phyloP scores from a whole-genome alignment of 176 grass and related monocot genomes.

The Olyra latifolia region DNA sequence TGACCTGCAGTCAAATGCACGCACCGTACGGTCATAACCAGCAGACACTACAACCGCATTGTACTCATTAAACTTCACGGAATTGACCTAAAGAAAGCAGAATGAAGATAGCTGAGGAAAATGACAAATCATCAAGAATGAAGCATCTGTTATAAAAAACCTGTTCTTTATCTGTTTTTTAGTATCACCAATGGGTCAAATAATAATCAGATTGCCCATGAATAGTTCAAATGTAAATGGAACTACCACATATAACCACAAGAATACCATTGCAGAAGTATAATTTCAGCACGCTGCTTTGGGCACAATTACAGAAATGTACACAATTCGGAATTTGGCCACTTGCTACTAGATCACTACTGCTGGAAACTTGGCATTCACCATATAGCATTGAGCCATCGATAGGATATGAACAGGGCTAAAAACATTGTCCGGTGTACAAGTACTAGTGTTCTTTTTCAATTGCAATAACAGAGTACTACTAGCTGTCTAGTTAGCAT shows the following conservation, averaged over 20 bases:
- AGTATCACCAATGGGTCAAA: neutral
- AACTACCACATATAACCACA: slow-evolving; percentile 5
- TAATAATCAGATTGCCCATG: neutral
- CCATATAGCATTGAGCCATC: neutral
- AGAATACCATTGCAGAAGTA: neutral
- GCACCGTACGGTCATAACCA: slow-evolving; percentile 83
- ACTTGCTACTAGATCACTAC: neutral
- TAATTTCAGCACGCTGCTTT: neutral
- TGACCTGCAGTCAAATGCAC: slow-evolving; percentile 91
- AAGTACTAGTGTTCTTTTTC: neutral
- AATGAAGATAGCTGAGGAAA: slow-evolving; percentile 24
- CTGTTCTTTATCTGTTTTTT: neutral
- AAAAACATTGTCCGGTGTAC: neutral
- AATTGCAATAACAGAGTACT: neutral
- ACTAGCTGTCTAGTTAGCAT: neutral
- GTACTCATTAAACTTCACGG: slow-evolving; percentile 93
- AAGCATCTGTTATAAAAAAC: neutral
- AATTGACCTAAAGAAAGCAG: slow-evolving; percentile 59
- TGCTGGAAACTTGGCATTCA: neutral
- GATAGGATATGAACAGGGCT: neutral
- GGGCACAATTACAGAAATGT: neutral
- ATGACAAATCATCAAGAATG: neutral
- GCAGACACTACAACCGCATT: slow-evolving; percentile 80
- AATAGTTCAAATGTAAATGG: neutral
- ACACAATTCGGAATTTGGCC: neutral